Evolutionary conservation across 805 yeast genomes (phyloP).

Genomic region (Hanseniaspora valbyensis): DNA sequence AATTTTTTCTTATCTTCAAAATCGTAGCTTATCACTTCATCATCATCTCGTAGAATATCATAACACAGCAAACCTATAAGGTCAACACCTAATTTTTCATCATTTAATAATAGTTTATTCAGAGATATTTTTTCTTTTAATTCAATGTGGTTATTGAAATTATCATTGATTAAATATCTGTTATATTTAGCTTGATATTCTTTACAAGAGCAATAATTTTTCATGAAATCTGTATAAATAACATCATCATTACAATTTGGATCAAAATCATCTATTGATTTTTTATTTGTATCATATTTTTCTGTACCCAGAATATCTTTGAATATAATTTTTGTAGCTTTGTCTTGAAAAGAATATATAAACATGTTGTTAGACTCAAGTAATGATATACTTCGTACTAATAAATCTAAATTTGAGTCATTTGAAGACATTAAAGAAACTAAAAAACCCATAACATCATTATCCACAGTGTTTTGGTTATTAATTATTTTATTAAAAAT

Average conservation of each 20-base stretch:
- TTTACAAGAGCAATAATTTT: conserved; percentile 29
- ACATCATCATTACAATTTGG: conserved; percentile 17
- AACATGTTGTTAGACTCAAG: conserved; percentile 29
- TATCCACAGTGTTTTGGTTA: conserved; percentile 20
- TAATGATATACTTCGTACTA: conserved; percentile 28
- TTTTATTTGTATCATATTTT: not conserved
- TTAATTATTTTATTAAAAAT: conserved; percentile 20
- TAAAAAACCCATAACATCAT: conserved; percentile 24
- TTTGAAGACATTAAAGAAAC: conserved; percentile 20
- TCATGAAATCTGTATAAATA: conserved; percentile 24
- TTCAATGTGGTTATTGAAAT: conserved; percentile 4
- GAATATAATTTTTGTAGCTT: not conserved
- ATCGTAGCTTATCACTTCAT: not conserved
- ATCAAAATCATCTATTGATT: conserved; percentile 14
- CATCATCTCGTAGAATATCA: not conserved
- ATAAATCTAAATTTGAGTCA: conserved; percentile 27
- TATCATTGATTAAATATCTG: not conserved
- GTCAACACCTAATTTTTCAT: conserved; percentile 5
- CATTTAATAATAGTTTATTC: conserved; percentile 2
- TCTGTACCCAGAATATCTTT: not conserved
- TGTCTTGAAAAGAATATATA: conserved; percentile 23
- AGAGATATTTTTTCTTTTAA: conserved; percentile 6
- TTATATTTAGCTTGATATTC: conserved; percentile 20
- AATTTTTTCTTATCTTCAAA: not conserved
- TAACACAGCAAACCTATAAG: conserved; percentile 5